These are phyloP conservation scores for Cryptomeria japonica DNA, from an alignment of 75 land plant species.

Conservation along the genomic window DNA sequence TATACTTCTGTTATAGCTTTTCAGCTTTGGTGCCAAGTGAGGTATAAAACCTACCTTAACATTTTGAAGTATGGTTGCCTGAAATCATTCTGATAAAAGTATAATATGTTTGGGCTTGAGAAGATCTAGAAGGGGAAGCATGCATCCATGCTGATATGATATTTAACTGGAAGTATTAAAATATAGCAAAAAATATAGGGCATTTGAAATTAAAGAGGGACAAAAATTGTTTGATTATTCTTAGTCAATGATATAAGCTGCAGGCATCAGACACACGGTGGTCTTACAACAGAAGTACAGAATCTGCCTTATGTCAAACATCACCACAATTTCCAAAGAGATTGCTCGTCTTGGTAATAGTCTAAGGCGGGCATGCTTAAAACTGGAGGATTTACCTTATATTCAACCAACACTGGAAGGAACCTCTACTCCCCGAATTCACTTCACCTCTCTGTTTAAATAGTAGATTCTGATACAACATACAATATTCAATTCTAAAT, in stretches of 20 bases:
- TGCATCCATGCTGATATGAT: background rate
- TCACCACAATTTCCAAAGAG: background rate
- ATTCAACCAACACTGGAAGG: background rate
- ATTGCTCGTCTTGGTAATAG: background rate
- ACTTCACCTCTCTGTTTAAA: background rate
- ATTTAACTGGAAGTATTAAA: background rate
- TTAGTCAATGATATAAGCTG: background rate
- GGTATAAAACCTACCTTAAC: background rate
- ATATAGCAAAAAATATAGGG: background rate
- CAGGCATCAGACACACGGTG: background rate
- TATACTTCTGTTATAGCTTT: background rate
- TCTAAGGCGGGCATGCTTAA: background rate
- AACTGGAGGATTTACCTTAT: background rate
- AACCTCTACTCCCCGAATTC: background rate
- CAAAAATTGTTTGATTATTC: background rate
- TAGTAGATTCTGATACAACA: background rate
- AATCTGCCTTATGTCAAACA: background rate
- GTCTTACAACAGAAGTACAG: background rate
- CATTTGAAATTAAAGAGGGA: background rate
- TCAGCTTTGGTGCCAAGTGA: background rate
- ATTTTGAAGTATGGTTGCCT: background rate
- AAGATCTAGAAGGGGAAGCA: background rate
- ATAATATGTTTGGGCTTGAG: background rate
- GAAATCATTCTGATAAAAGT: background rate
- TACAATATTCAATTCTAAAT: background rate